These are phyloP conservation scores for Melastoma malabathricum DNA, from an alignment of 345 rosid genomes.

Conservation along the genomic window DNA sequence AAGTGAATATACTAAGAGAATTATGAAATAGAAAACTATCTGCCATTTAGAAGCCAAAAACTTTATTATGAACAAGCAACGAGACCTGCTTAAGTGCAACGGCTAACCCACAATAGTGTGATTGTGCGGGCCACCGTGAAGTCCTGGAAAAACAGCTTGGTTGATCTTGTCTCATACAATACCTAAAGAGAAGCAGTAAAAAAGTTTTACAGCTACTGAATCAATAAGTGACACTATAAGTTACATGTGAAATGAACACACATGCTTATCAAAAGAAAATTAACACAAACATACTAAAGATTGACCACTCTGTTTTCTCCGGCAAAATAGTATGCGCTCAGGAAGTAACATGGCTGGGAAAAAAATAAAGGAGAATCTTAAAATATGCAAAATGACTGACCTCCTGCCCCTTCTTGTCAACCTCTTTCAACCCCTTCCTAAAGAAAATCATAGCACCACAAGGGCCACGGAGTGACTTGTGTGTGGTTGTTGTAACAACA, in stretches of 20 bases:
- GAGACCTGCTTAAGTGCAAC: conserved; percentile 85
- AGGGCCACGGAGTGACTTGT: conserved; percentile 96
- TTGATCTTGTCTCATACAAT: conserved; percentile 83
- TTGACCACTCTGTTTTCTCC: no score
- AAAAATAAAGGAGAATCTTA: no score
- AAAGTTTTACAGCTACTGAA: neutral
- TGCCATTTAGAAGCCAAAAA: neutral
- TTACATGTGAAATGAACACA: neutral
- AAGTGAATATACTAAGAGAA: neutral
- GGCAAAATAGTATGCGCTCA: no score
- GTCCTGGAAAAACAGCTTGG: conserved; percentile 90
- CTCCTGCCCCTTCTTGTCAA: conserved; percentile 85
- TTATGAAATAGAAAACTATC: neutral
- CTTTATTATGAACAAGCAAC: no score
- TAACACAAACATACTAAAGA: no score
- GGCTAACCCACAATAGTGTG: conserved; percentile 88
- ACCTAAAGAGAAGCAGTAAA: conserved; percentile 34
- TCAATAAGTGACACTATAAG: no score
- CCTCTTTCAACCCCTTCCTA: conserved; percentile 78
- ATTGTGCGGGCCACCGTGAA: conserved; percentile 98
- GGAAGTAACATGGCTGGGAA: no score
- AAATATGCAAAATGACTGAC: conserved; percentile 17
- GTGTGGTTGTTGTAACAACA: conserved; percentile 91
- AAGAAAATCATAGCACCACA: conserved; percentile 98
- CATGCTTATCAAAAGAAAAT: no score